These are phyloP conservation scores for Hirschfeldia incana DNA, from an alignment of 345 rosid genomes.

Conservation along the genomic window DNA sequence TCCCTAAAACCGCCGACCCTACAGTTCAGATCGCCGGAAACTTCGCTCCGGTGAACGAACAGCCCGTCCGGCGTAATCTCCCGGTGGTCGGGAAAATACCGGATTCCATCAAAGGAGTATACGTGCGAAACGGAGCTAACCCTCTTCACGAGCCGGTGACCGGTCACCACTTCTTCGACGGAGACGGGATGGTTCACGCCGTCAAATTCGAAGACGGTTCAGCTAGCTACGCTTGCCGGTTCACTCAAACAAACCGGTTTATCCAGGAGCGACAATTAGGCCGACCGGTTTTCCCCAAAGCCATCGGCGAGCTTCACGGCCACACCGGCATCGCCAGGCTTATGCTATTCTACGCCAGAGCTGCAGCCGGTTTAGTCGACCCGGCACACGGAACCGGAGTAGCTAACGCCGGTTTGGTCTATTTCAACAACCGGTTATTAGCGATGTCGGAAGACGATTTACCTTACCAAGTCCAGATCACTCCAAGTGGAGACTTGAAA, in stretches of 20 bases:
- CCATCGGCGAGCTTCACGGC: constrained; percentile 93
- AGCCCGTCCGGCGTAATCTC: constrained; percentile 52
- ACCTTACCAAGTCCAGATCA: constrained; percentile 72
- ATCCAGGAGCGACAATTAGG: constrained; percentile 67
- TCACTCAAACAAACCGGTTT: constrained; percentile 72
- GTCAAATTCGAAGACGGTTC: constrained; percentile 56
- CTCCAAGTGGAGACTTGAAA: constrained; percentile 59
- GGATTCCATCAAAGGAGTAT: constrained; percentile 60
- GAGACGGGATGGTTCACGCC: constrained; percentile 91
- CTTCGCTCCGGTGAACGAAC: constrained; percentile 77
- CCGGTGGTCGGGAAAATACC: constrained; percentile 70
- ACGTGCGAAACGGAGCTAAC: constrained; percentile 83
- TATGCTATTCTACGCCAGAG: constrained; percentile 71
- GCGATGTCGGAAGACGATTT: constrained; percentile 94
- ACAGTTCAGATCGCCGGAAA: constrained; percentile 71
- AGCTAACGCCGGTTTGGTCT: constrained; percentile 85
- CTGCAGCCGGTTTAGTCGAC: constrained; percentile 62
- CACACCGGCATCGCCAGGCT: constrained; percentile 83
- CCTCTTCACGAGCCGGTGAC: constrained; percentile 82
- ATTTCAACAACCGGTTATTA: constrained; percentile 62
- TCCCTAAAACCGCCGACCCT: constrained; percentile 81
- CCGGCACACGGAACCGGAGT: constrained; percentile 71
- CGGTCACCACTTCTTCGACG: constrained; percentile 93
- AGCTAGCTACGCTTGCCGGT: constrained; percentile 75
- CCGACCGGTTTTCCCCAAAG: constrained; percentile 78